These are phyloP conservation scores for Cinchona pubescens DNA, from an alignment of 257 asterid species.

Conservation along the genomic window DNA sequence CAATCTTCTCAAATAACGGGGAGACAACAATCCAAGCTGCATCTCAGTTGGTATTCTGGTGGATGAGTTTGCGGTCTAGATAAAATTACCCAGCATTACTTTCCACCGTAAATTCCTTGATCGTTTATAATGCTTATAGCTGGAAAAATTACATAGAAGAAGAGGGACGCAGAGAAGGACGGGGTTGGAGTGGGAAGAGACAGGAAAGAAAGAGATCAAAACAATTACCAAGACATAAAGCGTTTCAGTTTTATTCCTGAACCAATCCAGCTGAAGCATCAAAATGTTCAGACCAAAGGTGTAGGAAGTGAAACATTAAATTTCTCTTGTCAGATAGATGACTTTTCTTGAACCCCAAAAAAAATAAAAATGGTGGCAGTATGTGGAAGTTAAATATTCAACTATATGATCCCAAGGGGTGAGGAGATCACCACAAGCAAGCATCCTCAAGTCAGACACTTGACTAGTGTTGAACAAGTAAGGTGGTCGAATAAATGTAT, in stretches of 20 bases:
- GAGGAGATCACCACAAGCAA: background rate
- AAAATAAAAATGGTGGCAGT: background rate
- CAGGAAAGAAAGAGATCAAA: background rate
- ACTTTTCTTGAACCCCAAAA: background rate
- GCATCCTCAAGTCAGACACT: background rate
- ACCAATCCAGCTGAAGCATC: background rate
- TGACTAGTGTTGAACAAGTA: background rate
- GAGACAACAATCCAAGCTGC: conserved; percentile 93
- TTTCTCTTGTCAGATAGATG: background rate
- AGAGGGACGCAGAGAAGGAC: background rate
- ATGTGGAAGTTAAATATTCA: background rate
- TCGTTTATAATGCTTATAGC: background rate
- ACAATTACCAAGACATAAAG: background rate
- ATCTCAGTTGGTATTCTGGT: conserved; percentile 61
- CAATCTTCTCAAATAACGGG: conserved; percentile 78
- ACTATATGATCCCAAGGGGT: background rate
- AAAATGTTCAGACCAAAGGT: background rate
- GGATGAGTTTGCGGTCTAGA: conserved; percentile 61
- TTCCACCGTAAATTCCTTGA: background rate
- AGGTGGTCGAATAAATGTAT: background rate
- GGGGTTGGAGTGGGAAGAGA: too few species aligned
- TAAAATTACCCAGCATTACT: conserved; percentile 26
- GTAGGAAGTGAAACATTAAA: background rate
- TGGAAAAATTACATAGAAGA: background rate
- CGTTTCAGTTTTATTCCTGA: background rate